Conservation (phyloP, 352 stramenopile genomes). For the Pythium myriotylum region DNA sequence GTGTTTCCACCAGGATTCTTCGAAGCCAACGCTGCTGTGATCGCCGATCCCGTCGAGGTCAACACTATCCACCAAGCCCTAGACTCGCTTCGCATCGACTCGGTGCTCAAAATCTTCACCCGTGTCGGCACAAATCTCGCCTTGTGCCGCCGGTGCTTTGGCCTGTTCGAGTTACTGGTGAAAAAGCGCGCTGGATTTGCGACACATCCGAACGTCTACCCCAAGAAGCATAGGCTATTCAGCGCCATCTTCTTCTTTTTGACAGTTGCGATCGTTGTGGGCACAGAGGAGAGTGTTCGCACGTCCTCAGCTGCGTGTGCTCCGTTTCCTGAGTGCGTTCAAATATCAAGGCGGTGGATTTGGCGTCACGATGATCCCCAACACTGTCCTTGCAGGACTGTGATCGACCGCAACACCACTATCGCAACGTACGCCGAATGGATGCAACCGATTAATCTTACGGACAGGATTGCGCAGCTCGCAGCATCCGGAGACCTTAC, state of each 20-base stretch:
- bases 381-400: conserved; percentile 37
- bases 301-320: conserved; percentile 4
- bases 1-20: not conserved
- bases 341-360: conserved; percentile 15
- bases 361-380: conserved; percentile 7
- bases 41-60: not conserved
- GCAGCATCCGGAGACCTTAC: conserved; percentile 34
- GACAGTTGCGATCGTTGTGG: not conserved
- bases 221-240: not conserved
- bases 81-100: not conserved
- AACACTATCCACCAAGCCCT: not conserved
- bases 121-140: not conserved
- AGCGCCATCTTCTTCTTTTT: conserved; percentile 2
- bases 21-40: not conserved
- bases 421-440: conserved; percentile 30
- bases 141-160: not conserved
- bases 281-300: conserved; percentile 4
- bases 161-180: not conserved
- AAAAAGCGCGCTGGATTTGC: not conserved
- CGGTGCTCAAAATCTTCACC: not conserved
- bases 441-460: conserved; percentile 22
- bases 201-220: conserved; percentile 5
- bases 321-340: conserved; percentile 12
- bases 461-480: conserved; percentile 27
- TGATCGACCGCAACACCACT: conserved; percentile 28